These are phyloP conservation scores for Magnusiomyces ingens DNA, from an alignment of 1,139 yeast species.

Conservation along the genomic window DNA sequence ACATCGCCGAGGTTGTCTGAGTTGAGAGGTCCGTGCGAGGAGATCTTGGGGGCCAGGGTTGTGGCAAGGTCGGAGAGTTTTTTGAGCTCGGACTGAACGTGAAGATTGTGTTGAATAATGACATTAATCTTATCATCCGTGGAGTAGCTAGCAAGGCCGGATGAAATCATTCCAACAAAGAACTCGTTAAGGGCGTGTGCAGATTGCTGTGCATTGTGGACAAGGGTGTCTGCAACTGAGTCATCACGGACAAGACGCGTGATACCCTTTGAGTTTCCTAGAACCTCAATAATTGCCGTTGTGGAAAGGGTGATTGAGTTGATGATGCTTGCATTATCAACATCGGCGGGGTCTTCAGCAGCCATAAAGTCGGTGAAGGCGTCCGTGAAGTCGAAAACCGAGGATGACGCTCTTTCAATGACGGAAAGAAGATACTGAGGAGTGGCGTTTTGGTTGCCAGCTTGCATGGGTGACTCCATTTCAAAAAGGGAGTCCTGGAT, in stretches of 20 bases:
- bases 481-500: conserved; percentile 70
- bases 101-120: conserved; percentile 69
- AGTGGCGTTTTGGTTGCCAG: conserved; percentile 73
- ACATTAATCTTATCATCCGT: conserved; percentile 68
- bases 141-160: conserved; percentile 41
- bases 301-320: conserved; percentile 63
- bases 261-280: conserved; percentile 66
- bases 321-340: conserved; percentile 70
- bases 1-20: conserved; percentile 57
- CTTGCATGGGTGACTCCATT: conserved; percentile 72
- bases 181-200: conserved; percentile 59
- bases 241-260: conserved; percentile 47
- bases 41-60: conserved; percentile 46
- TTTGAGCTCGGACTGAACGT: conserved; percentile 66
- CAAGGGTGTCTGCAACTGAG: conserved; percentile 46
- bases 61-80: conserved; percentile 52
- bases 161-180: conserved; percentile 54
- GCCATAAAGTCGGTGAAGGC: conserved; percentile 68
- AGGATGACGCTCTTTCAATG: conserved; percentile 62
- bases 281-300: conserved; percentile 55
- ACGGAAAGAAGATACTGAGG: conserved; percentile 67
- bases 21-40: conserved; percentile 40
- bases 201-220: conserved; percentile 47
- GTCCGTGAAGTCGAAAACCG: conserved; percentile 75
- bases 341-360: conserved; percentile 25